Conservation (phyloP, 345 rosid species). For the Corchorus capsularis region DNA sequence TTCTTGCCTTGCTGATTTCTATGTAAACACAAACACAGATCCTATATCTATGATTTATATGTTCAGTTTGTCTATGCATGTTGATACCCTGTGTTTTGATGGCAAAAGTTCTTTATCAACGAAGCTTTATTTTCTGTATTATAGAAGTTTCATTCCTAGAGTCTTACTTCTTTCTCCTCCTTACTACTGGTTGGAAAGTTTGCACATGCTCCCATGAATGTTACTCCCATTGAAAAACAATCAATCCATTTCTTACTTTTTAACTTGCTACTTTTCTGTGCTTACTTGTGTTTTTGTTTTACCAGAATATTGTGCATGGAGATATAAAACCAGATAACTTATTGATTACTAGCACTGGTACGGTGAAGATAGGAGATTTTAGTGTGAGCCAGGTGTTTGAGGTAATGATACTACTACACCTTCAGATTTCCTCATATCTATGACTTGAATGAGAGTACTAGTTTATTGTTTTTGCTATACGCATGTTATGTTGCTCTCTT, state of each 20-base stretch:
- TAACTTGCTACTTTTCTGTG: neutral
- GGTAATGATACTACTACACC: constrained; percentile 46
- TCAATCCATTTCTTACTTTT: neutral
- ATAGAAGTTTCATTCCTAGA: neutral
- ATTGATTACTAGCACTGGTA: constrained; percentile 73
- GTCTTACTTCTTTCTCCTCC: neutral
- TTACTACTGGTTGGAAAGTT: neutral
- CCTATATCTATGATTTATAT: neutral
- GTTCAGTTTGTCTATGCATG: neutral
- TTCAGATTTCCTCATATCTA: neutral
- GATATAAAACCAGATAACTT: constrained; percentile 99
- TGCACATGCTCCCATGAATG: constrained; percentile 1
- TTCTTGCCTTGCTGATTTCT: neutral
- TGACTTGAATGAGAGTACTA: neutral
- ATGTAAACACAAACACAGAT: neutral
- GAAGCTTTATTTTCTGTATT: neutral
- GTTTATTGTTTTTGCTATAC: no score
- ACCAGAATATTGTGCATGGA: constrained; percentile 92
- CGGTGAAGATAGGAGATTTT: constrained; percentile 94
- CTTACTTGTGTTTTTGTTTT: constrained; percentile 14
- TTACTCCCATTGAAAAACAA: neutral
- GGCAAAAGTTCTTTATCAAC: neutral
- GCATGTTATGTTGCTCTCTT: no score
- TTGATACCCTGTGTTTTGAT: neutral
- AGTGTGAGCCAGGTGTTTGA: constrained; percentile 97